A percentile compares a stretch with the other conserved stretches of the same genome.
These are phyloP conservation scores for Mallotus repandus DNA, from an alignment of 441 rosid genomes.

Conservation along the genomic window DNA sequence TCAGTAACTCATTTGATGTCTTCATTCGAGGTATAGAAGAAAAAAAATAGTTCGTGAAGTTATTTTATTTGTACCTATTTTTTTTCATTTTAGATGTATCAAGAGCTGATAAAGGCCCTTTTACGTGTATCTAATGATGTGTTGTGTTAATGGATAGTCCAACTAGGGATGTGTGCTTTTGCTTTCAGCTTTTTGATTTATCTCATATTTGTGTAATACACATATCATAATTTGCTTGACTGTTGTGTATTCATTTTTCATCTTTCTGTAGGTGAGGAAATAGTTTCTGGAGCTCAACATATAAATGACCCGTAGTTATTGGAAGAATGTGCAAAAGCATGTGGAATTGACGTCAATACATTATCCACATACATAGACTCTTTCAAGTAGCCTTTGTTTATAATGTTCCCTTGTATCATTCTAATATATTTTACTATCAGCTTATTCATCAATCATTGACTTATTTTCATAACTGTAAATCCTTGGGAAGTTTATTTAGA, in stretches of 20 bases:
- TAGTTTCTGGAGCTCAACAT: slow-evolving; percentile 96
- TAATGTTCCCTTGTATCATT: background rate
- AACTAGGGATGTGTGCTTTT: background rate
- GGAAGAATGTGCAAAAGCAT: slow-evolving; percentile 67
- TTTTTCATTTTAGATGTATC: background rate
- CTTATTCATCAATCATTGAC: background rate
- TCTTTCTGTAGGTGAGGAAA: slow-evolving; percentile 73
- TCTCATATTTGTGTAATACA: background rate
- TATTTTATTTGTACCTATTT: background rate
- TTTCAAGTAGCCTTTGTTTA: slow-evolving; percentile 52
- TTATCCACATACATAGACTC: slow-evolving; percentile 76
- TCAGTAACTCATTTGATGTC: slow-evolving; percentile 94
- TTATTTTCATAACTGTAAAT: background rate
- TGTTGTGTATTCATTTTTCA: background rate
- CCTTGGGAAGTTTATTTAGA: background rate
- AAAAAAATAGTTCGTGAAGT: too few species aligned
- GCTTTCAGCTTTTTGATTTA: background rate
- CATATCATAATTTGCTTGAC: background rate
- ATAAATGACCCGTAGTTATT: slow-evolving; percentile 69
- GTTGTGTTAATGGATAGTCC: background rate
- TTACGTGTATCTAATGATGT: background rate
- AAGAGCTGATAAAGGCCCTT: background rate
- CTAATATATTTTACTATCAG: background rate
- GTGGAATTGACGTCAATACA: slow-evolving; percentile 75
- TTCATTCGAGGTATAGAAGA: slow-evolving; percentile 68